These are phyloP conservation scores for Penicillium sp. DNA, from an alignment of 2,329 filamentous ascomycete genomes.

Conservation along the genomic window DNA sequence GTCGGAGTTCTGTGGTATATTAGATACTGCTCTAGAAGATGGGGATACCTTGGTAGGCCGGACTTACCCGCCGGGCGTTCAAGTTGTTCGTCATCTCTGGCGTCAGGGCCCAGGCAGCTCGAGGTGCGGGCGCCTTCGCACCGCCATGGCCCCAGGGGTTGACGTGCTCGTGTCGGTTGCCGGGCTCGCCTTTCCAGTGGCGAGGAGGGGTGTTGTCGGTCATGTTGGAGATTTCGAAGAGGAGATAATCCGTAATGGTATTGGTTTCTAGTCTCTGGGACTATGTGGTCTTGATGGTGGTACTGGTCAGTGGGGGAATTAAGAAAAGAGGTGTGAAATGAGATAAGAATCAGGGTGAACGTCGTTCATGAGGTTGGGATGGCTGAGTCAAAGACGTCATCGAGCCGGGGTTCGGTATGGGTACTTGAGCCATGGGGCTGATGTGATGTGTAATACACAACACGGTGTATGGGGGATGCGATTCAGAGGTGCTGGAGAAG, in stretches of 20 bases:
- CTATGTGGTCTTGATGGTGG: neutral
- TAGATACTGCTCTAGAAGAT: neutral
- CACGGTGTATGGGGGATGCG: neutral
- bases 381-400: conserved; percentile 26
- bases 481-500: too few relatives aligned
- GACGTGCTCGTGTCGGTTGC: conserved; percentile 36
- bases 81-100: conserved; percentile 15
- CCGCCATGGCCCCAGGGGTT: conserved; percentile 39
- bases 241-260: conserved; percentile 4
- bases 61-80: conserved; percentile 25
- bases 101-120: conserved; percentile 24
- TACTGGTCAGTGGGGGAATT: neutral
- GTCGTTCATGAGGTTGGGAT: neutral
- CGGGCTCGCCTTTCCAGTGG: conserved; percentile 36
- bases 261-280: neutral
- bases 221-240: conserved; percentile 17
- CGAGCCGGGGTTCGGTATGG: neutral
- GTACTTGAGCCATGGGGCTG: neutral
- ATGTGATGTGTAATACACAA: neutral
- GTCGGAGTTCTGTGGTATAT: conserved; percentile 24
- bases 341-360: neutral
- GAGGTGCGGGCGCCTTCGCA: conserved; percentile 21
- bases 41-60: neutral
- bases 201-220: conserved; percentile 28
- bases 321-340: neutral